A percentile compares a stretch with the other conserved stretches of the same genome.
Evolutionary conservation across 2,329 filamentous ascomycete genomes (phyloP).

Genomic region (Pseudogymnoascus sp.): DNA sequence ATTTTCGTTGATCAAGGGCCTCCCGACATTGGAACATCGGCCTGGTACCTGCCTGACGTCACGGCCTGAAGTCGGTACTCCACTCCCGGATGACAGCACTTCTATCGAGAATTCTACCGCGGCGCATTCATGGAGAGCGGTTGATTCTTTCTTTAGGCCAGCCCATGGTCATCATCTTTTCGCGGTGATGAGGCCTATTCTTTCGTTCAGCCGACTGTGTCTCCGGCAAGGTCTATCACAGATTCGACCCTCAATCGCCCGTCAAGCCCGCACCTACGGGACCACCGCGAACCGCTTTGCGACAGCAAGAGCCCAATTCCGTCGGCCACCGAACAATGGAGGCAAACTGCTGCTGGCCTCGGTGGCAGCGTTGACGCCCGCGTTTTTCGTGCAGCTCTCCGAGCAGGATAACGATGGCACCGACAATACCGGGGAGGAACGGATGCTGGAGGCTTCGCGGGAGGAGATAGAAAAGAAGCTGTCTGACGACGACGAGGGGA

Average conservation of each 20-base stretch:
- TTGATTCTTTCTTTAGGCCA: neutral
- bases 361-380: constrained; percentile 40
- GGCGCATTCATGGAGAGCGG: constrained; percentile 5
- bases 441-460: constrained; percentile 79
- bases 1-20: neutral
- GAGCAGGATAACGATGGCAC: constrained; percentile 49
- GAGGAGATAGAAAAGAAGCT: constrained; percentile 69
- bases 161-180: neutral
- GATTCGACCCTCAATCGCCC: neutral
- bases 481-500: constrained; percentile 52
- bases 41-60: constrained; percentile 3
- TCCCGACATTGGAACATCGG: neutral
- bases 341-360: constrained; percentile 20
- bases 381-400: constrained; percentile 52
- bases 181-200: constrained; percentile 4
- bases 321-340: constrained; percentile 20
- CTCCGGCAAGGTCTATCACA: neutral
- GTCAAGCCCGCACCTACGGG: constrained; percentile 6
- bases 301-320: constrained; percentile 12
- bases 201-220: constrained; percentile 3
- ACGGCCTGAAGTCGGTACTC: constrained; percentile 1
- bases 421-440: constrained; percentile 66
- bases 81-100: neutral
- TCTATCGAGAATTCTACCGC: neutral
- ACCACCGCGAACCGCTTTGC: constrained; percentile 14